These are phyloP conservation scores for Xerocomus potaroensis DNA, from an alignment of 768 basidiomycete genomes.

Conservation along the genomic window DNA sequence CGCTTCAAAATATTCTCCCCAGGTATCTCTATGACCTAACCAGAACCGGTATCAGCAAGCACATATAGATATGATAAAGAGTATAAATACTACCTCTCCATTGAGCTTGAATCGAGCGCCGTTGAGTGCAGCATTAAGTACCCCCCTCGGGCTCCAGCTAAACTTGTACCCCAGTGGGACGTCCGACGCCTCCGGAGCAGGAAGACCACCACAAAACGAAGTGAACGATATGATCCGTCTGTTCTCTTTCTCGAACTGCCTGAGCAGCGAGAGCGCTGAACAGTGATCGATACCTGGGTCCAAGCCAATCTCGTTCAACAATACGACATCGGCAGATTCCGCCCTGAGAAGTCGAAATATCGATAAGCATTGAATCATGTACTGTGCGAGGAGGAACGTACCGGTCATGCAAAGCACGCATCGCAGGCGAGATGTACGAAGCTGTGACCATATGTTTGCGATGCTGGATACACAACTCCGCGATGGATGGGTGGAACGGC, in stretches of 20 bases:
- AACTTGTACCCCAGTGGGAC: slow-evolving; percentile 89
- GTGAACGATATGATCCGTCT: slow-evolving; percentile 37
- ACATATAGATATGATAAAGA: background rate
- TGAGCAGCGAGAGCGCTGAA: slow-evolving; percentile 64
- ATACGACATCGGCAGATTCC: slow-evolving; percentile 4
- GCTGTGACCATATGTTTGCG: slow-evolving; percentile 83
- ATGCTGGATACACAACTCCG: slow-evolving; percentile 65
- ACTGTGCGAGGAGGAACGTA: slow-evolving; percentile 31
- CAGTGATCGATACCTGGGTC: slow-evolving; percentile 37
- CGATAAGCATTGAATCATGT: background rate
- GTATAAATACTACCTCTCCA: slow-evolving; percentile 44
- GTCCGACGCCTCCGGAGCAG: slow-evolving; percentile 55
- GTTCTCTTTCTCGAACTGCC: no score
- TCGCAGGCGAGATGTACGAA: slow-evolving; percentile 80
- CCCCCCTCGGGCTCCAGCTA: slow-evolving; percentile 89
- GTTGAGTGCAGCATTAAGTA: slow-evolving; percentile 76
- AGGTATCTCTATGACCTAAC: no score
- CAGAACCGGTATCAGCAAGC: no score
- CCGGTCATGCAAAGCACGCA: slow-evolving; percentile 62
- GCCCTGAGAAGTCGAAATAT: slow-evolving; percentile 43
- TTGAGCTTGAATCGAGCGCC: slow-evolving; percentile 60
- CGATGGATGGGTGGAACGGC: slow-evolving; percentile 64
- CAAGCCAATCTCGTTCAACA: no score
- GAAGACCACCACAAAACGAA: slow-evolving; percentile 37
- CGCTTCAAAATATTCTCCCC: no score